Evolutionary conservation across 371 early-diverging fungal genomes (phyloP), one percentile per base, ranked within the genome.

Genomic region (Mortierella sp.): DNA sequence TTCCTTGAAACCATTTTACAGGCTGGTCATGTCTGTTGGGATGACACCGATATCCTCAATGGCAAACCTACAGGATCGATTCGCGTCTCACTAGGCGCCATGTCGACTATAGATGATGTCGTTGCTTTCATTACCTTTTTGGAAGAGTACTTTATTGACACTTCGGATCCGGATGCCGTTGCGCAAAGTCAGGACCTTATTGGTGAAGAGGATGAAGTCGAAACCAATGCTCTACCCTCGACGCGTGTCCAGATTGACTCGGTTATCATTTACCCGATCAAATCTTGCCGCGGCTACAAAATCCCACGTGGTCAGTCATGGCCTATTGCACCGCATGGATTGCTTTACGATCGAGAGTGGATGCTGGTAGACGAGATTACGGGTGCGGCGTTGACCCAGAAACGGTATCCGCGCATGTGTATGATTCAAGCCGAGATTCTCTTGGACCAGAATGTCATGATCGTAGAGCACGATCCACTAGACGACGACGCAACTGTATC

Each of bases 71-170:
- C 89, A 0, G 91, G 92, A 1, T 79, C 90, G 1, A 54, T 93
- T 31, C 87, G 93, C 1, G 80, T 92, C 7, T 93, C 94, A 0
- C 83, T 93, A 46, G 94, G 92, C 23, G 84, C 84, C n/a, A 82
- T 83, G 81, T 82, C 88, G 9, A 83, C 83, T 30, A 56, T 74
- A 23, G 78, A 80, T 4, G 92, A 90, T 51, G 66, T 87, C 21
- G 69, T 82, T 24, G 24, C 42, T 8, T 86, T 85, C 67, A 54
- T 86, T 8, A 47, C 61, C 8, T 91, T 92, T 61, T 64, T 90
- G n/a, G 57, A 63, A 4, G 78, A 70, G 27, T 84, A 84, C 61
- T 91, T 86, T 61, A 55, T 80, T 10, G 81, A 86, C 28, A 18
- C 45, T 30, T 59, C 72, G 1, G 67, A 72, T 19, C 64, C 79